Base-by-base conservation (phyloP, 2,329 filamentous ascomycete genomes). In the Grosmannia clavigera region DNA sequence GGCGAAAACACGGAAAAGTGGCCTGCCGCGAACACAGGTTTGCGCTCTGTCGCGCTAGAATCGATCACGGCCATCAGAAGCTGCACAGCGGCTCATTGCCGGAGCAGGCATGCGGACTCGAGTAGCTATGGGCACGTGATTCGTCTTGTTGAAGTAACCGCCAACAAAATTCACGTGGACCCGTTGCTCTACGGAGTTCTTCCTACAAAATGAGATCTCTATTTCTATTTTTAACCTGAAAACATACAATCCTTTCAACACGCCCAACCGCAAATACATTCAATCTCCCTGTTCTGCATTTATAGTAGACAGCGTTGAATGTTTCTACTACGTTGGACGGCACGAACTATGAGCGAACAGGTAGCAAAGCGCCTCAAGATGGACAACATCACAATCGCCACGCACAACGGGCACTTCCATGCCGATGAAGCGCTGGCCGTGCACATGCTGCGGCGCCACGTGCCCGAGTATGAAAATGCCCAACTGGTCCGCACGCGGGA, bases 381-480 rank as follows among this genome's bases (percentile, higher is more conserved):
- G 67, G 79, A 82, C 64, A 75, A 76, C 60, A 76, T 87, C 65
- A 75, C 84, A 67, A 95, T 96, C 71, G 94, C 92, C 70, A 99
- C 94, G 35, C 94, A 99, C 82, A 96, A 87, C 76, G 94, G 94
- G 67, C 91, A 96, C 79, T 99, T 99, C 81, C 94, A 99, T 78
- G 94, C 94, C 72, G 94, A 99, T 74, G 94, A 99, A 78, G 92
- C 94, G 63, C 84, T 99, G 52, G 94, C 94, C 61, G 92, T 99
- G 65, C 91, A 95, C 79, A 90, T 99, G 80, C 88, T 99, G 67
- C 90, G 91, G 65, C 82, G 88, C 61, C 87, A 73, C 64, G 65
- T 97, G 22, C 92, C 94, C 27, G 76, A 85, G 61, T 99, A 97
- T 78, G 73, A 79, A 60, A 75, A 81, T 66, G 86, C 90, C 31